Evolutionary conservation across 2,329 filamentous ascomycete species (phyloP), one percentile per base, ranked within the genome.

Genomic region (Ophiostoma sp.): DNA sequence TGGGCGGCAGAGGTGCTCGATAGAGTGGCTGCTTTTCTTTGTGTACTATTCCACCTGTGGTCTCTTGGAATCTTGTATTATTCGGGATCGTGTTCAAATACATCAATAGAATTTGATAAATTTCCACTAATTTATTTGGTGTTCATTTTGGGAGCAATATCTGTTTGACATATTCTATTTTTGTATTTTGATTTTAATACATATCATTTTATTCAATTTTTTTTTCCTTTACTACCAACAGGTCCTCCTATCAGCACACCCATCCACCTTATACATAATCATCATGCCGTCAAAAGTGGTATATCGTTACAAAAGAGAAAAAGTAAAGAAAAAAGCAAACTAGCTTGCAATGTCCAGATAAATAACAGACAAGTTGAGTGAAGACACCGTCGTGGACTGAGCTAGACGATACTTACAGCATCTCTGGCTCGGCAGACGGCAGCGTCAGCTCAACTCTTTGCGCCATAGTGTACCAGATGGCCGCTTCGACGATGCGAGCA

Each of bases 401-500:
- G n/a, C n/a, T n/a, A n/a, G n/a, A n/a, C n/a, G n/a, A n/a, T n/a
- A n/a, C 33, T 45, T 45, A 42, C 55, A 64, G 25, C 25, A n/a
- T 15, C 31, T 66, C 71, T 12, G 36, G 52, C 68, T 57, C 50
- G 12, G 33, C 22, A 6, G 36, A 7, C 2, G 74, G 74, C 6
- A 77, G 45, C 11, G 69, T 69, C 15, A 78, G 66, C 11, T 84
- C 81, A 55, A 84, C 80, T 73, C 83, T 81, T 75, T 88, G 83
- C 15, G 82, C 85, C 55, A 82, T 82, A 4, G 85, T 86, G 77
- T 87, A 94, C 89, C 91, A 95, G 28, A 91, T 88, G 3, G 91
- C 92, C 2, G 93, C 93, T 76, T 90, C 88, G 72, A 96, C 89
- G 76, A 97, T 92, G 76, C 85, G 84, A 80, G 89, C 87, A 3